Evolutionary conservation across 768 basidiomycete genomes (phyloP), one percentile per base, ranked within the genome.

Genomic region (Phanerodontia chrysosporium): DNA sequence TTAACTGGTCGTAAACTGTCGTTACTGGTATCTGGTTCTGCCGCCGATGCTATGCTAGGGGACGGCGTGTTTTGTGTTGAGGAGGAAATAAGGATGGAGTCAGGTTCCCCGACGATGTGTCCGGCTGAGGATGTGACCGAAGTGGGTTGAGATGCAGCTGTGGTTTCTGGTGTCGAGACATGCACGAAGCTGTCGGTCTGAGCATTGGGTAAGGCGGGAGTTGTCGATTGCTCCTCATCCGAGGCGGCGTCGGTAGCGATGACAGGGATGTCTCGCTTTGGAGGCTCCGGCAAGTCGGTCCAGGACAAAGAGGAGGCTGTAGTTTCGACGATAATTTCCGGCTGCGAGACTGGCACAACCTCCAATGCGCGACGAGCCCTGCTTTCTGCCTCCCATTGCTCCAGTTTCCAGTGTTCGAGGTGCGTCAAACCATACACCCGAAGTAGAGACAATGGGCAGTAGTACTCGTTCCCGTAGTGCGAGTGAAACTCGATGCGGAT

Each of bases 401-500:
- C 91, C 89, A 92, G 90, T 65, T 96, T 95, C 85, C 91, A 98
- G 66, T 95, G 85, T 62, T 98, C 95, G 62, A 98, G 85, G 74
- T 98, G 95, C 1, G 95, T 98, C 55, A 96, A 84, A 5, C 97
- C 97, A 62, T 95, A 98, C 1, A 97, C 94, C 28, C 94, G 87
- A 18, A 98, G 80, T 0, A 98, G 82, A 0, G 92, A 95, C 18
- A 98, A 79, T 0, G 97, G 97, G 67, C 97, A 99, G 70, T 95
- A 98, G 74, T 89, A 98, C 72, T 99, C 97, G 66, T 84, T 89
- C 21, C 94, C 92, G 66, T 97, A 98, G 68, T 95, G 89, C 0
- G 92, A 89, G 51, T 89, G 83, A 69, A 99, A 98, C 72, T 98
- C 95, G 67, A 99, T 83, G 1, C 95, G 87, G 58, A 99, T 85